A percentile compares a stretch with the other conserved stretches of the same genome.
These are phyloP conservation scores for Pelargonium nanum DNA, from an alignment of 345 rosid species.

Conservation along the genomic window DNA sequence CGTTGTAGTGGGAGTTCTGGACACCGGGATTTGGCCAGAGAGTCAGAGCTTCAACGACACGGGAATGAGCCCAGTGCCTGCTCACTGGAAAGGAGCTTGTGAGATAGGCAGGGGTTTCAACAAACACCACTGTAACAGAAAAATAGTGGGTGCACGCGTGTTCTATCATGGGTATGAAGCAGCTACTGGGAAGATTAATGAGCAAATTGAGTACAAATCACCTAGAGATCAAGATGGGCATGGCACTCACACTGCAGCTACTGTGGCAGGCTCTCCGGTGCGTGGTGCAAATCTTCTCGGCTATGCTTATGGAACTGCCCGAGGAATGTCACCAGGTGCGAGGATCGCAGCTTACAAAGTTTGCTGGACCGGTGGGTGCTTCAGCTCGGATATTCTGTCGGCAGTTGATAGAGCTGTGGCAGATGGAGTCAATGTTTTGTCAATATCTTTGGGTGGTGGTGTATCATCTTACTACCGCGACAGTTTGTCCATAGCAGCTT, in stretches of 20 bases:
- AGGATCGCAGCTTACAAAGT: conserved; percentile 68
- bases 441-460: conserved; percentile 78
- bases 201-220: conserved; percentile 54
- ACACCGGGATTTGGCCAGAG: conserved; percentile 82
- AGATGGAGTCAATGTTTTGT: conserved; percentile 66
- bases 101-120: conserved; percentile 47
- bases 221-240: conserved; percentile 74
- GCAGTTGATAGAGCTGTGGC: conserved; percentile 67
- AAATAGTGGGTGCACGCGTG: conserved; percentile 65
- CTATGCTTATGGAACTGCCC: conserved; percentile 61
- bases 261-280: conserved; percentile 60
- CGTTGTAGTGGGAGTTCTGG: conserved; percentile 64
- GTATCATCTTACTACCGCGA: conserved; percentile 43
- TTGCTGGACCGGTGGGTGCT: conserved; percentile 70
- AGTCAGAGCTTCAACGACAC: conserved; percentile 55
- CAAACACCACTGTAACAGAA: conserved; percentile 42
- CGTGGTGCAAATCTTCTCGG: conserved; percentile 52
- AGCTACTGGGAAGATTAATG: conserved; percentile 43
- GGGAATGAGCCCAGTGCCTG: conserved; percentile 46
- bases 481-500: conserved; percentile 57
- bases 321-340: conserved; percentile 75
- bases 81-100: conserved; percentile 62
- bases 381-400: conserved; percentile 60
- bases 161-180: conserved; percentile 59
- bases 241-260: conserved; percentile 77